A percentile compares a stretch with the other conserved stretches of the same genome.
phyloP scores from a whole-genome alignment of 768 basidiomycete species.

The Pilatotrama ljubarskyi region DNA sequence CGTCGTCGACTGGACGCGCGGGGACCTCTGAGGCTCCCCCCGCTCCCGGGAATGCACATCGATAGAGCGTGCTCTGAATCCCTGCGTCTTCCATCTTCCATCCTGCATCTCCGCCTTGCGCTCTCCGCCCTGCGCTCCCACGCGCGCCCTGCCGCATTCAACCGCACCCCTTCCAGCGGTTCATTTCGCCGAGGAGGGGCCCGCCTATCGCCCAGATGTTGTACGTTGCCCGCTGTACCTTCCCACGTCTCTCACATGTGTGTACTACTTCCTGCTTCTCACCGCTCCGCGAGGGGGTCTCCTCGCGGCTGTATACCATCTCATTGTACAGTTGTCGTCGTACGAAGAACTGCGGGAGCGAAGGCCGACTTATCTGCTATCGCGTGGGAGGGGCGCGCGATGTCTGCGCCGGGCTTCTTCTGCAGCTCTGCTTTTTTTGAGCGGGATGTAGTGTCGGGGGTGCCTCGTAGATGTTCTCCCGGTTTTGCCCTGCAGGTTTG shows the following conservation, averaged over 20 bases:
- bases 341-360: no score
- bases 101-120: not conserved
- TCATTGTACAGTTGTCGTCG: no score
- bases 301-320: constrained; percentile 10
- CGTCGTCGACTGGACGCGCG: constrained; percentile 55
- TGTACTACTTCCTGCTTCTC: constrained; percentile 1
- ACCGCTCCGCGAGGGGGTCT: no score
- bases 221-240: constrained; percentile 4
- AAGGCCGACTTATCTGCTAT: not conserved
- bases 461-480: constrained; percentile 12
- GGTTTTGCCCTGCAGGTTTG: constrained; percentile 12
- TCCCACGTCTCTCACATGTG: constrained; percentile 4
- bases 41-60: no score
- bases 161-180: not conserved
- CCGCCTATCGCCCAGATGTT: not conserved
- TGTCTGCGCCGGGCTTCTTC: no score
- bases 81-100: no score
- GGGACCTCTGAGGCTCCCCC: no score
- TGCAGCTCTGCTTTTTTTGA: not conserved
- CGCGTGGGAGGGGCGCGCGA: not conserved
- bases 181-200: constrained; percentile 6
- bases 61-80: not conserved
- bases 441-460: not conserved
- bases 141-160: not conserved
- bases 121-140: not conserved